Evolutionary conservation across 2,329 filamentous ascomycete species (phyloP).

Genomic region (Xylariales sp.): DNA sequence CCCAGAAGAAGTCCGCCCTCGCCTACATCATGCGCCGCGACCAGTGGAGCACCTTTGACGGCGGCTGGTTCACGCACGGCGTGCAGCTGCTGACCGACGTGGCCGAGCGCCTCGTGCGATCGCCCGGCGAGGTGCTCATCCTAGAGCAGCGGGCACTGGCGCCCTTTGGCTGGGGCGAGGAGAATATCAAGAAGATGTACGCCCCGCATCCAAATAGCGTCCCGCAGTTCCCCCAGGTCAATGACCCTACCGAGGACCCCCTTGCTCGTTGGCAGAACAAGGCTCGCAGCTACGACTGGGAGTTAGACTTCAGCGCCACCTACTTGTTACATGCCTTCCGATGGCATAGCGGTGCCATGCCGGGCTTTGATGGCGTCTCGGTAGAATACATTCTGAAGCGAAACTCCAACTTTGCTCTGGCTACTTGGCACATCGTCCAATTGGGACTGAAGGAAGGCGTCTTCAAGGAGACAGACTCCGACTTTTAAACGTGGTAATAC

Average conservation of each 20-base stretch:
- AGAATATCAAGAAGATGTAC: constrained; percentile 6
- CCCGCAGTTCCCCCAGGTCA: constrained; percentile 1
- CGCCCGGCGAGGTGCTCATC: constrained; percentile 14
- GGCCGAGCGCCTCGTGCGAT: background rate
- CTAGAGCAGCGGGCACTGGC: constrained; percentile 18
- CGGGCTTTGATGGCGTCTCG: background rate
- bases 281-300: constrained; percentile 4
- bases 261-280: constrained; percentile 1
- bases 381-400: constrained; percentile 2
- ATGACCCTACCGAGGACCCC: constrained; percentile 1
- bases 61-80: constrained; percentile 14
- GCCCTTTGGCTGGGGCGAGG: constrained; percentile 16
- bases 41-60: constrained; percentile 16
- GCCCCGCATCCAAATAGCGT: constrained; percentile 9
- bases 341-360: background rate
- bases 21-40: constrained; percentile 12
- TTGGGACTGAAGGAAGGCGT: too few relatives aligned
- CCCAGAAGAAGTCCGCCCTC: constrained; percentile 11
- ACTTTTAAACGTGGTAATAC: too few relatives aligned
- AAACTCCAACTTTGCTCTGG: too few relatives aligned
- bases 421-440: too few relatives aligned
- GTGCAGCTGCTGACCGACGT: background rate
- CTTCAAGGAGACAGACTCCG: too few relatives aligned
- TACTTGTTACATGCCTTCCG: constrained; percentile 1
- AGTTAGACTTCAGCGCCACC: constrained; percentile 22